A percentile compares a stretch with the other conserved stretches of the same genome.
Conservation (phyloP, 345 rosid species). For the Aquilaria malaccensis region DNA sequence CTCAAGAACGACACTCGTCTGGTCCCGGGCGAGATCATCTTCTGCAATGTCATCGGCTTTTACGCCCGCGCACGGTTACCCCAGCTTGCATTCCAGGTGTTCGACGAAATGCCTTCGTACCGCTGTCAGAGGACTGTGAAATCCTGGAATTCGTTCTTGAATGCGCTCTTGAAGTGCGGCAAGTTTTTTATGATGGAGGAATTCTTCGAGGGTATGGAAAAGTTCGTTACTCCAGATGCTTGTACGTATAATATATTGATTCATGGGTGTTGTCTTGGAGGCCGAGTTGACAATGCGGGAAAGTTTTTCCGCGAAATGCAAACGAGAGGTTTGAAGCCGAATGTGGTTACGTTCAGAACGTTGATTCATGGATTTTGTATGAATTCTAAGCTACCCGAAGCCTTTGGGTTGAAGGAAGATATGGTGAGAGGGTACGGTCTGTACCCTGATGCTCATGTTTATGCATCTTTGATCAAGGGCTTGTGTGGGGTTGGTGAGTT, state of each 20-base stretch:
- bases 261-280: slow-evolving; percentile 23
- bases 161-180: slow-evolving; percentile 34
- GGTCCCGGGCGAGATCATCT: slow-evolving; percentile 44
- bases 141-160: slow-evolving; percentile 55
- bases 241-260: slow-evolving; percentile 76
- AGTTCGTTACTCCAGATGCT: slow-evolving; percentile 42
- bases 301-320: slow-evolving; percentile 61
- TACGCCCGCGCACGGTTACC: slow-evolving; percentile 50
- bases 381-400: slow-evolving; percentile 48
- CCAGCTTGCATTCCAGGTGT: slow-evolving; percentile 41
- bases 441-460: slow-evolving; percentile 31
- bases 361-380: slow-evolving; percentile 47
- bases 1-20: slow-evolving; percentile 44
- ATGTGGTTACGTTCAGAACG: slow-evolving; percentile 47
- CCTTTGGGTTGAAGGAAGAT: slow-evolving; percentile 53
- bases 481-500: slow-evolving; percentile 38
- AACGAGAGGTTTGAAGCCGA: slow-evolving; percentile 40
- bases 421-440: slow-evolving; percentile 41
- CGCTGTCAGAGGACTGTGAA: slow-evolving; percentile 48
- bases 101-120: slow-evolving; percentile 60
- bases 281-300: slow-evolving; percentile 42
- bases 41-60: slow-evolving; percentile 52
- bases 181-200: slow-evolving; percentile 38
- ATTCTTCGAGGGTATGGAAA: slow-evolving; percentile 26
- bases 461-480: slow-evolving; percentile 50